These are phyloP conservation scores for Tephrocybe sp. DNA, from an alignment of 768 basidiomycete genomes.

Conservation along the genomic window DNA sequence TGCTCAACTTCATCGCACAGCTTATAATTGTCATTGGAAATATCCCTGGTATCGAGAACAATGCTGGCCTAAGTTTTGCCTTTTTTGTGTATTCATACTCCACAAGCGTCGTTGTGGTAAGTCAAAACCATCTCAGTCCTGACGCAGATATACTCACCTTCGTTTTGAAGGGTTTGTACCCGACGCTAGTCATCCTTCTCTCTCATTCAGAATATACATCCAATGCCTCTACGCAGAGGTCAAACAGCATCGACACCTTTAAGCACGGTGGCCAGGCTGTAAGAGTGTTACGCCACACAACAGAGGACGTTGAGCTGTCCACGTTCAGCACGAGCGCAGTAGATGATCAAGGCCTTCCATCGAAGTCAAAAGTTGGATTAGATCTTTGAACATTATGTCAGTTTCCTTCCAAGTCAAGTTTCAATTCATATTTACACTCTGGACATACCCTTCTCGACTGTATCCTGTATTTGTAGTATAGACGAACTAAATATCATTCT, in stretches of 20 bases:
- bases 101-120: slow-evolving; percentile 10
- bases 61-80: background rate
- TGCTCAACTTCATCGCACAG: background rate
- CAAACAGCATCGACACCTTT: background rate
- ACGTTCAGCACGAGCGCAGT: background rate
- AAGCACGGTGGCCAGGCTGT: background rate
- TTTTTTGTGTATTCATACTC: slow-evolving; percentile 9
- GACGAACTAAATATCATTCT: too few species aligned
- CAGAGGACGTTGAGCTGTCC: background rate
- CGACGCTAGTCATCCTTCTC: slow-evolving; percentile 4
- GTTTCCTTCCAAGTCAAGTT: too few species aligned
- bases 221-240: too few species aligned
- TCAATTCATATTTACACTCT: too few species aligned
- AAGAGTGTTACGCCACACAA: background rate
- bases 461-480: too few species aligned
- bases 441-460: too few species aligned
- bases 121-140: background rate
- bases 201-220: slow-evolving; percentile 1
- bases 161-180: slow-evolving; percentile 6
- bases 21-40: slow-evolving; percentile 7
- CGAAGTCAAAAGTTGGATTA: too few species aligned
- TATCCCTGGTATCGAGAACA: background rate
- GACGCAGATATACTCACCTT: background rate
- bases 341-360: too few species aligned
- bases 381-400: too few species aligned